A percentile compares a stretch with the other conserved stretches of the same genome.
Evolutionary conservation across 1,139 yeast genomes (phyloP).

Genomic region (Pneumocystis jirovecii): DNA sequence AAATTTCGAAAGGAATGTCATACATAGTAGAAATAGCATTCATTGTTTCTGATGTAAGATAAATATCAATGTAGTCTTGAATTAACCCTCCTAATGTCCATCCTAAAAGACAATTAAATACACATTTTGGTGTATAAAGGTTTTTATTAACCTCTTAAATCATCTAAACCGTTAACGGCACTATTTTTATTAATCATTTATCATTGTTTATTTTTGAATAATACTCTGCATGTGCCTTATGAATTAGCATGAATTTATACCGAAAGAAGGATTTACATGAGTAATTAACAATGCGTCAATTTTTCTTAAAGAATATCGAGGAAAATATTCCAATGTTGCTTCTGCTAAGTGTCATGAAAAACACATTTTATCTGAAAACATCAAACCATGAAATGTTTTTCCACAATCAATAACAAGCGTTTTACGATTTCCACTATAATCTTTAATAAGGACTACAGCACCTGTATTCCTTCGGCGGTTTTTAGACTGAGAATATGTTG

Average conservation of each 20-base stretch:
- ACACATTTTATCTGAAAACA: background rate
- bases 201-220: background rate
- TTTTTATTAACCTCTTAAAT: constrained; percentile 6
- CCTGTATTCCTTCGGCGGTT: constrained; percentile 11
- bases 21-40: constrained; percentile 5
- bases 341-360: background rate
- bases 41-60: constrained; percentile 7
- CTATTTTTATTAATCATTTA: background rate
- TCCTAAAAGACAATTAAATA: background rate
- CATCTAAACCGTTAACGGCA: constrained; percentile 12
- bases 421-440: background rate
- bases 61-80: constrained; percentile 8
- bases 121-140: too few relatives aligned
- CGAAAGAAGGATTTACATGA: constrained; percentile 8
- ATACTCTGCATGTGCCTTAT: constrained; percentile 1
- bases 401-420: constrained; percentile 12
- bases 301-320: constrained; percentile 7
- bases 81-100: constrained; percentile 11
- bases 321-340: constrained; percentile 10
- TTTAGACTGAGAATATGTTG: constrained; percentile 9
- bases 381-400: constrained; percentile 10
- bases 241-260: background rate
- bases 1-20: background rate
- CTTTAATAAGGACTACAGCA: constrained; percentile 4
- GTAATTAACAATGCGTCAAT: constrained; percentile 12